Evolutionary conservation across 179 eudicot genomes (phyloP).

Genomic region (Silene coronaria): DNA sequence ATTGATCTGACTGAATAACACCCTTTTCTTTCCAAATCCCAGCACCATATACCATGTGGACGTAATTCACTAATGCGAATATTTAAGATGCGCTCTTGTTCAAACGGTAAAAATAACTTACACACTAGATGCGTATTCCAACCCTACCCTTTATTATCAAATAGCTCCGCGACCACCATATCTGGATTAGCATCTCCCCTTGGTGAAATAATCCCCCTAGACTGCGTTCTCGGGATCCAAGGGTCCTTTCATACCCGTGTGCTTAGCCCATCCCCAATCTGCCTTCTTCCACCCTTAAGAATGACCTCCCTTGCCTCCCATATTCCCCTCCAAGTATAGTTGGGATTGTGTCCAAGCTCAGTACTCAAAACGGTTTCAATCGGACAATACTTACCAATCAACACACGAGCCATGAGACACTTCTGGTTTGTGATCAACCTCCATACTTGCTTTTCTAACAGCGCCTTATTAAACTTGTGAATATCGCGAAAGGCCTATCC

Average conservation of each 20-base stretch:
- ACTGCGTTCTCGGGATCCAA: not conserved
- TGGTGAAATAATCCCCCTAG: not conserved
- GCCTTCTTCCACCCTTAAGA: not conserved
- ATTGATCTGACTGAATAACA: no score
- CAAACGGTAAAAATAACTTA: no score
- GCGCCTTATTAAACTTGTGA: not conserved
- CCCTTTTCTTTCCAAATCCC: no score
- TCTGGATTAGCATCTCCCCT: no score
- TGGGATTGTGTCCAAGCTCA: not conserved
- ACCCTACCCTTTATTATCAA: no score
- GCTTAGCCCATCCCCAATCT: not conserved
- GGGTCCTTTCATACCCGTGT: not conserved
- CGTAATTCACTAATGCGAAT: no score
- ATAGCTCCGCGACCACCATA: no score
- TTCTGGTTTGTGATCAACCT: not conserved
- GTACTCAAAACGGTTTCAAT: not conserved
- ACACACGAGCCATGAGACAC: not conserved
- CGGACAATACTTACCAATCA: not conserved
- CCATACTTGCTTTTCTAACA: not conserved
- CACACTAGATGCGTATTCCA: no score
- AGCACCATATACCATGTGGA: no score
- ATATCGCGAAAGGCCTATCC: not conserved
- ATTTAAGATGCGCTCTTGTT: no score
- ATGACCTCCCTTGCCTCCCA: not conserved
- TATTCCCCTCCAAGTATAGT: not conserved